Evolutionary conservation across 2,329 filamentous ascomycete species (phyloP).

Genomic region (Ophiostoma populinum): DNA sequence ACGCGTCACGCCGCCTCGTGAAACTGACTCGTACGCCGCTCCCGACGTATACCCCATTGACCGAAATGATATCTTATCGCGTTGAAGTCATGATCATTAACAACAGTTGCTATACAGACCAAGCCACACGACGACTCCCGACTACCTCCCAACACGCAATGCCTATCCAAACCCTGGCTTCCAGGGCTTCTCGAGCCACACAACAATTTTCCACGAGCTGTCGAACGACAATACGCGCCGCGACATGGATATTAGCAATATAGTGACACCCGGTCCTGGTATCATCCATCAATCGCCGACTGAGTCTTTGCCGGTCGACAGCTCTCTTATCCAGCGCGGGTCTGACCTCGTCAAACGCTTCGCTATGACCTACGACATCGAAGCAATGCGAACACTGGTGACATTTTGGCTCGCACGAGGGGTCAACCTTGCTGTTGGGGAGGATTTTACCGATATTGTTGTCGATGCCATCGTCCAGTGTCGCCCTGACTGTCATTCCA

Average conservation of each 20-base stretch:
- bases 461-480: neutral
- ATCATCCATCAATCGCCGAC: neutral
- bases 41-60: neutral
- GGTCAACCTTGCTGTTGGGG: neutral
- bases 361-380: conserved; percentile 1
- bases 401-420: conserved; percentile 1
- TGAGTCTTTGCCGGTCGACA: neutral
- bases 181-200: conserved; percentile 2
- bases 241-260: neutral
- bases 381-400: neutral
- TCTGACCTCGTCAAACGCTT: conserved; percentile 1
- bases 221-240: neutral
- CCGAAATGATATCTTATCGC: too few species aligned
- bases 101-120: neutral
- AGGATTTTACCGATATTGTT: neutral
- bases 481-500: neutral
- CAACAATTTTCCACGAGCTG: conserved; percentile 1
- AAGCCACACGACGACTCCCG: neutral
- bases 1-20: neutral
- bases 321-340: neutral
- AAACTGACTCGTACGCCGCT: neutral
- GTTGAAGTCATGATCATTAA: neutral
- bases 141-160: neutral
- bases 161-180: conserved; percentile 1
- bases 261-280: neutral